These are phyloP conservation scores for Marchantia polymorpha DNA, from an alignment of 225 moss, liverwort and hornwort species.

Conservation along the genomic window DNA sequence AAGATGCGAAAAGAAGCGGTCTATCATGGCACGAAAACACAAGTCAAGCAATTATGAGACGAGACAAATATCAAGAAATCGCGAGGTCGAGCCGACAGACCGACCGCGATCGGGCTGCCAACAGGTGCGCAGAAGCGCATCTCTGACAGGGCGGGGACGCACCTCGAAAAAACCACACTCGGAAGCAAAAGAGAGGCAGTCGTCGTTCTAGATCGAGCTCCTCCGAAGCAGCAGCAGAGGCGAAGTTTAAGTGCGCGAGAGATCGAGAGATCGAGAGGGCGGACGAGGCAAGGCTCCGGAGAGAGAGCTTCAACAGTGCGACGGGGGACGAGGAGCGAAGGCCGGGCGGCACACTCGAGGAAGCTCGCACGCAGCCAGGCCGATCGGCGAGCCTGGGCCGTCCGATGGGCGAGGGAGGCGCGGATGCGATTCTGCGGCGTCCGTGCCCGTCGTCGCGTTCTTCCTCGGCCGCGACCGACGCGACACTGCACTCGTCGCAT, in stretches of 20 bases:
- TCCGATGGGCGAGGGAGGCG: neutral
- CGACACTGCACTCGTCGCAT: neutral
- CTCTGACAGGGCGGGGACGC: neutral
- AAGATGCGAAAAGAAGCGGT: neutral
- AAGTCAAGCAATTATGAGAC: neutral
- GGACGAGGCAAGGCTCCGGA: neutral
- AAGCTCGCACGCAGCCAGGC: neutral
- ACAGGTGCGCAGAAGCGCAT: neutral
- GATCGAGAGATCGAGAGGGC: neutral
- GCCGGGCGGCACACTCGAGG: neutral
- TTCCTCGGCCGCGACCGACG: neutral
- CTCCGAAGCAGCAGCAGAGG: neutral
- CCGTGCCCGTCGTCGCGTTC: slow-evolving; percentile 1
- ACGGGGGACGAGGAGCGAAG: neutral
- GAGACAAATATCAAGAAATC: neutral
- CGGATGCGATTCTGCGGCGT: neutral
- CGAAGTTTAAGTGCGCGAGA: slow-evolving; percentile 1
- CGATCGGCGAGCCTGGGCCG: neutral
- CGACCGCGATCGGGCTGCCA: neutral
- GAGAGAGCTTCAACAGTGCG: neutral
- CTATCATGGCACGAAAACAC: neutral
- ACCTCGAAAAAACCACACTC: neutral
- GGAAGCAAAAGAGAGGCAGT: neutral
- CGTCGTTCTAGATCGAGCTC: neutral
- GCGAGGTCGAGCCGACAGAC: neutral